Evolutionary conservation across 1,284 basidiomycete species (phyloP).

Genomic region (Boletellus deceptivus): DNA sequence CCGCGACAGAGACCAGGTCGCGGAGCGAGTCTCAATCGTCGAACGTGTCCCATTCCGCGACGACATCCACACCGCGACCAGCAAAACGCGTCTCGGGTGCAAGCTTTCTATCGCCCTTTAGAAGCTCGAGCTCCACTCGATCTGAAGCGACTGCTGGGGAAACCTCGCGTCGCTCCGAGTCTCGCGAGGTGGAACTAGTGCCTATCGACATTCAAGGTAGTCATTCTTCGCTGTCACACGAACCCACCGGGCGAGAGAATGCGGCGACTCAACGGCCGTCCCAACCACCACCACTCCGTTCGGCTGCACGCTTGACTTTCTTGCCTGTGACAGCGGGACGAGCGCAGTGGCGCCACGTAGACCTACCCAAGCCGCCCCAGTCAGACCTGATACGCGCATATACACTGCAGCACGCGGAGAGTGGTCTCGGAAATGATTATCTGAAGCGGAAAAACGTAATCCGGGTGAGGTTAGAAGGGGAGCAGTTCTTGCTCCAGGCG

Average conservation of each 20-base stretch:
- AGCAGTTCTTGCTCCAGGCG: constrained; percentile 96
- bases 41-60: constrained; percentile 13
- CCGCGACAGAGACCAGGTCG: background rate
- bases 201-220: constrained; percentile 25
- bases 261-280: constrained; percentile 12
- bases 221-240: constrained; percentile 26
- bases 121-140: constrained; percentile 15
- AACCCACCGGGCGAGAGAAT: constrained; percentile 11
- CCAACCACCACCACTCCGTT: constrained; percentile 12
- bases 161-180: constrained; percentile 12
- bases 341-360: constrained; percentile 14
- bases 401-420: constrained; percentile 88
- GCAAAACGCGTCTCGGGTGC: constrained; percentile 23
- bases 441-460: constrained; percentile 93
- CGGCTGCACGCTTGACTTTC: constrained; percentile 22
- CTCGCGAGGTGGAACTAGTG: constrained; percentile 25
- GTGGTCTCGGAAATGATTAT: constrained; percentile 94
- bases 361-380: constrained; percentile 41
- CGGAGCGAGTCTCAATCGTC: constrained; percentile 29
- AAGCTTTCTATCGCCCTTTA: constrained; percentile 31
- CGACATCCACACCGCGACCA: constrained; percentile 17
- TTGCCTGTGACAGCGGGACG: constrained; percentile 13
- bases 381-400: constrained; percentile 62
- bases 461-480: constrained; percentile 88
- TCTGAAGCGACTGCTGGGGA: constrained; percentile 15